phyloP scores from a whole-genome alignment of 495 filamentous ascomycete species.

The Penicillium tannophilum region DNA sequence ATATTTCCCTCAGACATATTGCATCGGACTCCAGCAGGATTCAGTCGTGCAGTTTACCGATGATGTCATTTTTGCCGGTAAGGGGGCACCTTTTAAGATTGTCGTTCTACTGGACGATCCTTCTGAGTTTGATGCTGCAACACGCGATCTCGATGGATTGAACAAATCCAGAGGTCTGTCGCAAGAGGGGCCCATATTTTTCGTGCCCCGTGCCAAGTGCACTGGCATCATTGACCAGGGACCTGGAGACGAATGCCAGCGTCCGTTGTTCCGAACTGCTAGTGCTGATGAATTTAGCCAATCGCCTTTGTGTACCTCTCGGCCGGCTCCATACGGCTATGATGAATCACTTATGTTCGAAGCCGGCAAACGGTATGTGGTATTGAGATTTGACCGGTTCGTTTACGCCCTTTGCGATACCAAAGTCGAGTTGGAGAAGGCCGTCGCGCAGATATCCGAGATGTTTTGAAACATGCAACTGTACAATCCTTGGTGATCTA shows the following conservation, averaged over 20 bases:
- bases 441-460: not conserved
- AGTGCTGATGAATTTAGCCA: slow-evolving; percentile 25
- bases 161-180: not conserved
- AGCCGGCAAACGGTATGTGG: slow-evolving; percentile 19
- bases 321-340: slow-evolving; percentile 26
- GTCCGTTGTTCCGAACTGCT: slow-evolving; percentile 20
- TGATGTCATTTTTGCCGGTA: slow-evolving; percentile 15
- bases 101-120: slow-evolving; percentile 6
- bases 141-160: slow-evolving; percentile 5
- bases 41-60: slow-evolving; percentile 17
- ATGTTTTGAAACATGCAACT: not conserved
- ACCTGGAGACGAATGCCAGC: not conserved
- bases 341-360: slow-evolving; percentile 20
- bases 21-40: not conserved
- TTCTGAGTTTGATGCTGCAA: slow-evolving; percentile 1
- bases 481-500: not conserved
- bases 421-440: slow-evolving; percentile 10
- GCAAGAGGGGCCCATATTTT: slow-evolving; percentile 9
- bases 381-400: slow-evolving; percentile 31
- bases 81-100: slow-evolving; percentile 9
- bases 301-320: slow-evolving; percentile 24
- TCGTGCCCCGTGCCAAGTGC: slow-evolving; percentile 4
- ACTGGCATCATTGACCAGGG: slow-evolving; percentile 12
- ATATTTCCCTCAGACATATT: slow-evolving; percentile 17
- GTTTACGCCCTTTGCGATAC: slow-evolving; percentile 28